A percentile compares a stretch with the other conserved stretches of the same genome.
Evolutionary conservation across 805 yeast genomes (phyloP).

Genomic region (Danielozyma ontarioensis): DNA sequence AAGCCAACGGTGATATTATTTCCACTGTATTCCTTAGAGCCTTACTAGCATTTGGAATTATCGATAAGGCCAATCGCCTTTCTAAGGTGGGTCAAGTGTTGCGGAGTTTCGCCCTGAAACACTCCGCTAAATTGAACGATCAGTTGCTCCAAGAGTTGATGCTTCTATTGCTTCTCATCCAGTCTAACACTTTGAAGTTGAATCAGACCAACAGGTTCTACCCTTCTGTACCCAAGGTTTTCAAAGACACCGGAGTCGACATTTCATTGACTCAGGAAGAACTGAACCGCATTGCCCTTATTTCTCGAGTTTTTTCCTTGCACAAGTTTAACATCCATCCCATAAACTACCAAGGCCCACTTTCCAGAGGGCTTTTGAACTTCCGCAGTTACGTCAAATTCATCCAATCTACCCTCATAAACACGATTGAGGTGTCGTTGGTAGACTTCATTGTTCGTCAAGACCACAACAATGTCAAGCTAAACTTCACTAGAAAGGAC

Average conservation of each 20-base stretch:
- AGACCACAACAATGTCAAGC: constrained; percentile 44
- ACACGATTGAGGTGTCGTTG: constrained; percentile 48
- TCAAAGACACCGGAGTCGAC: constrained; percentile 16
- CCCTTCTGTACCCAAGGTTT: constrained; percentile 26
- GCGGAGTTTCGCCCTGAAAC: constrained; percentile 17
- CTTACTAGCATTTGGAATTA: constrained; percentile 46
- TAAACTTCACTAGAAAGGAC: constrained; percentile 30
- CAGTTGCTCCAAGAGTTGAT: constrained; percentile 37
- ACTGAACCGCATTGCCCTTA: constrained; percentile 19
- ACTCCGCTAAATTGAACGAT: constrained; percentile 7
- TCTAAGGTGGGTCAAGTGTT: constrained; percentile 51
- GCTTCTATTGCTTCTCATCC: constrained; percentile 41
- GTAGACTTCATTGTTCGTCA: constrained; percentile 46
- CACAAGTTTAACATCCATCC: constrained; percentile 32
- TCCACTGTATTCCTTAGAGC: constrained; percentile 53
- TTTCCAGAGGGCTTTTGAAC: constrained; percentile 60
- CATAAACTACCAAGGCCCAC: constrained; percentile 57
- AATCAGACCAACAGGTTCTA: constrained; percentile 32
- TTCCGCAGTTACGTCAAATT: constrained; percentile 62
- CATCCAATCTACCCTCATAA: constrained; percentile 45
- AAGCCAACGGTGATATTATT: constrained; percentile 47
- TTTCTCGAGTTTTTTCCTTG: constrained; percentile 34
- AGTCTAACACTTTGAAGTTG: constrained; percentile 32
- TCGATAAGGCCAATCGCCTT: constrained; percentile 38
- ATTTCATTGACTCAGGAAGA: constrained; percentile 38